A percentile compares a stretch with the other conserved stretches of the same genome.
These are phyloP conservation scores for Phoma herbarum DNA, from an alignment of 2,329 filamentous ascomycete species.

Conservation along the genomic window DNA sequence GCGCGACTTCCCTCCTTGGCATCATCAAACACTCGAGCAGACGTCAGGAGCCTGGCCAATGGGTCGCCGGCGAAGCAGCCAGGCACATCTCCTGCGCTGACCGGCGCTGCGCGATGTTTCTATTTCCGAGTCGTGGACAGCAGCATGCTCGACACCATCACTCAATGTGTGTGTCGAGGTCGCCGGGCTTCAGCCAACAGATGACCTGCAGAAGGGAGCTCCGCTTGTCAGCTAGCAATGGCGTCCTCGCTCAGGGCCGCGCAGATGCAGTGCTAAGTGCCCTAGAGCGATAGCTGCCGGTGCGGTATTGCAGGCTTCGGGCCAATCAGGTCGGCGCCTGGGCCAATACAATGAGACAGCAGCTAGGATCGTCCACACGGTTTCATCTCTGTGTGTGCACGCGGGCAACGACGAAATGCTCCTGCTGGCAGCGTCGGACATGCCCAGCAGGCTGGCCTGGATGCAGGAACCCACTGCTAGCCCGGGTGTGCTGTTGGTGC, in stretches of 20 bases:
- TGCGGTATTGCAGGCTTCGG: not conserved
- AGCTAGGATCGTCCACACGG: constrained; percentile 15
- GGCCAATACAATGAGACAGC: not conserved
- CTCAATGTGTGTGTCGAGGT: constrained; percentile 8
- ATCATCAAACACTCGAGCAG: constrained; percentile 14
- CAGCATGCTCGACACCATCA: constrained; percentile 9
- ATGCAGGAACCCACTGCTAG: constrained; percentile 15
- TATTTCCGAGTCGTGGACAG: constrained; percentile 10
- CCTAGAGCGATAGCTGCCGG: constrained; percentile 17
- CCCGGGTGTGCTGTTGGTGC: not conserved
- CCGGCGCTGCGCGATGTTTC: constrained; percentile 5
- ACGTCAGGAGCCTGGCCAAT: constrained; percentile 10
- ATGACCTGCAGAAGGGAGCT: constrained; percentile 16
- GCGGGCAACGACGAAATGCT: constrained; percentile 8
- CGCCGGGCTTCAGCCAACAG: constrained; percentile 6
- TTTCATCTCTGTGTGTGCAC: constrained; percentile 13
- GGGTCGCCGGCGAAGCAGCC: not conserved
- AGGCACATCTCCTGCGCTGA: not conserved
- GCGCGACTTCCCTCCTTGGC: constrained; percentile 7
- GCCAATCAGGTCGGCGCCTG: constrained; percentile 9
- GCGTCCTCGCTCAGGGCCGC: constrained; percentile 12
- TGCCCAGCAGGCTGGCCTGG: not conserved
- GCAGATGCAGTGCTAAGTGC: constrained; percentile 13
- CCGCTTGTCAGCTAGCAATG: constrained; percentile 15
- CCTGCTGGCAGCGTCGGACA: constrained; percentile 1